Evolutionary conservation across 805 yeast genomes (phyloP).

Genomic region (Metschnikowia borealis): DNA sequence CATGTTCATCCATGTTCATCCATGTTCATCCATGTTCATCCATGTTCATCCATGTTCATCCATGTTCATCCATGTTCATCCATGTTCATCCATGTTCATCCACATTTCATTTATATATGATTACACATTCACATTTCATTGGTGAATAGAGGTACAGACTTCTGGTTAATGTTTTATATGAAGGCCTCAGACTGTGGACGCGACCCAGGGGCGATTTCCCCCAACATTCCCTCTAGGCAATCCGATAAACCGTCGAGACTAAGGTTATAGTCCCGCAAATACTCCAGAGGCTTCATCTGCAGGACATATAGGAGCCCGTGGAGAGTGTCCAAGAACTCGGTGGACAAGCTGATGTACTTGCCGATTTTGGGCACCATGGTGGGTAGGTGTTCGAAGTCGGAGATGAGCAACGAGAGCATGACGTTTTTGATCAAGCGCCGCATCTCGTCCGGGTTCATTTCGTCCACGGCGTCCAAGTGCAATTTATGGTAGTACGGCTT

Average conservation of each 20-base stretch:
- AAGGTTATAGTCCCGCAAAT: constrained; percentile 18
- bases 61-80: too few species aligned
- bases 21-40: too few species aligned
- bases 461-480: constrained; percentile 29
- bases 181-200: too few species aligned
- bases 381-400: constrained; percentile 29
- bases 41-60: too few species aligned
- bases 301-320: constrained; percentile 26
- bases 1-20: too few species aligned
- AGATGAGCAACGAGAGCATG: constrained; percentile 31
- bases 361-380: constrained; percentile 25
- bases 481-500: constrained; percentile 23
- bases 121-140: too few species aligned
- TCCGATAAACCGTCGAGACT: constrained; percentile 16
- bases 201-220: background rate
- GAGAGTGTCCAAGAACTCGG: constrained; percentile 29
- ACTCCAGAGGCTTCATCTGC: constrained; percentile 25
- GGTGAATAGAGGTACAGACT: too few species aligned
- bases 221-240: constrained; percentile 28
- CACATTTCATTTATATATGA: too few species aligned
- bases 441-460: constrained; percentile 25
- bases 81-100: too few species aligned
- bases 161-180: too few species aligned
- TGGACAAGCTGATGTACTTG: constrained; percentile 22
- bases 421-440: constrained; percentile 30